Conservation (phyloP, 192 early-diverging fungal species). For the Podila horticola region DNA sequence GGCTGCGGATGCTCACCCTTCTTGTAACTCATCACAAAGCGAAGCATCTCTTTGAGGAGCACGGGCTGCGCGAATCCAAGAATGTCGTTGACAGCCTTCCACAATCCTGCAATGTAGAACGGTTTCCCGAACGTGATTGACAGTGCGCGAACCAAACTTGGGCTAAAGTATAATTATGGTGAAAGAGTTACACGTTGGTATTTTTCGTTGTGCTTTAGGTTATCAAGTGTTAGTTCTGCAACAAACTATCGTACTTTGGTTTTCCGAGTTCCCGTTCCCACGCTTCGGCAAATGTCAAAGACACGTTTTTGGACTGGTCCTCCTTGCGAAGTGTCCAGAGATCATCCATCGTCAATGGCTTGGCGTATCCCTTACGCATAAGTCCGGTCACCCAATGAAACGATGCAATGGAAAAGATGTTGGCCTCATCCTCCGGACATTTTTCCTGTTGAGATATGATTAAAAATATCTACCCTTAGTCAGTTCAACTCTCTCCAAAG, state of each 20-base stretch:
- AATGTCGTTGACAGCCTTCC: conserved; percentile 82
- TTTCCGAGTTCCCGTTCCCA: conserved; percentile 79
- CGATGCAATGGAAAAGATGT: conserved; percentile 83
- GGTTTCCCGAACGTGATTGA: conserved; percentile 66
- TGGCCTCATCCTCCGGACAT: conserved; percentile 82
- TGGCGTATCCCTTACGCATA: conserved; percentile 80
- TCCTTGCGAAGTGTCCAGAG: conserved; percentile 69
- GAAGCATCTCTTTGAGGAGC: conserved; percentile 78
- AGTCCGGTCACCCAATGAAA: conserved; percentile 94
- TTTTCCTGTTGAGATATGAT: conserved; percentile 29
- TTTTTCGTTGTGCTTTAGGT: too few relatives aligned
- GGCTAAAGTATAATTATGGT: not conserved
- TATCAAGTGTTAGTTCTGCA: too few relatives aligned
- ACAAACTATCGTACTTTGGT: conserved; percentile 29
- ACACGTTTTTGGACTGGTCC: conserved; percentile 68
- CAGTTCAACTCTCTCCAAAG: not conserved
- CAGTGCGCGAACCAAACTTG: conserved; percentile 58
- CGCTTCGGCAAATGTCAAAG: conserved; percentile 67
- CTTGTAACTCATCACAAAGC: conserved; percentile 70
- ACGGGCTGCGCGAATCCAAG: conserved; percentile 83
- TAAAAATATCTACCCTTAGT: not conserved
- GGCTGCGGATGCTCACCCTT: conserved; percentile 62
- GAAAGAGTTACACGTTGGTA: too few relatives aligned
- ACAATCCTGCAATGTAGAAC: conserved; percentile 78
- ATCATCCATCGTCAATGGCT: conserved; percentile 79